Evolutionary conservation across 2,329 filamentous ascomycete genomes (phyloP).

Genomic region (Esteya vermicola): DNA sequence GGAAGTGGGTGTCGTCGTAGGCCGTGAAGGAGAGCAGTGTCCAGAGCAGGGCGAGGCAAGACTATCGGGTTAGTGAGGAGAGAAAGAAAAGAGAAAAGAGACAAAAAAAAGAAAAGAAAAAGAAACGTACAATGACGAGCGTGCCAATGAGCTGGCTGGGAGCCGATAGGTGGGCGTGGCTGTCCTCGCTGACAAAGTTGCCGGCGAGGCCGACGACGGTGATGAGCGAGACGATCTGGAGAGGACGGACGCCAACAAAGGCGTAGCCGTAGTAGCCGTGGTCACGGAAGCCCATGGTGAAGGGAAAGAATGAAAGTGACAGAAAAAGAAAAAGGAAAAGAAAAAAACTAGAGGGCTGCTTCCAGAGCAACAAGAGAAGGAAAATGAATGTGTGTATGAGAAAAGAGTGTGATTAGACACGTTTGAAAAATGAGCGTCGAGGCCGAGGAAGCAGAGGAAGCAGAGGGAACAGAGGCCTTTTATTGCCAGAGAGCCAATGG

Average conservation of each 20-base stretch:
- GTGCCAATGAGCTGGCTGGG: conserved; percentile 65
- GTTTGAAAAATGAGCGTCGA: neutral
- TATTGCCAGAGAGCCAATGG: neutral
- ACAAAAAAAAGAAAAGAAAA: neutral
- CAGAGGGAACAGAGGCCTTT: neutral
- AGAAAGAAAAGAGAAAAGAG: neutral
- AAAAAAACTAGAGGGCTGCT: neutral
- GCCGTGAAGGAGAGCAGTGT: conserved; percentile 40
- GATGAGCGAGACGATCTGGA: conserved; percentile 59
- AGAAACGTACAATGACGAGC: conserved; percentile 58
- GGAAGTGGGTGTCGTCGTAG: conserved; percentile 48
- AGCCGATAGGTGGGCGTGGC: conserved; percentile 47
- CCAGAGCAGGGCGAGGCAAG: conserved; percentile 68
- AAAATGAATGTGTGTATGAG: neutral
- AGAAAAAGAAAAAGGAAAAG: neutral
- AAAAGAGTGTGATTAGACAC: neutral
- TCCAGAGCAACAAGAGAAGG: neutral
- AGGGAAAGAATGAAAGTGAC: too few species aligned
- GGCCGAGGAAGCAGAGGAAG: neutral
- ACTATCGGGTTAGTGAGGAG: conserved; percentile 30
- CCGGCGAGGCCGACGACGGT: conserved; percentile 66
- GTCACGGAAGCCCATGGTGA: conserved; percentile 14
- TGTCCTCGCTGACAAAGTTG: conserved; percentile 70
- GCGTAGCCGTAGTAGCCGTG: conserved; percentile 42
- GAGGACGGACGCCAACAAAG: conserved; percentile 58